Conservation (phyloP, 768 basidiomycete genomes). For the Sarcodon sp. region DNA sequence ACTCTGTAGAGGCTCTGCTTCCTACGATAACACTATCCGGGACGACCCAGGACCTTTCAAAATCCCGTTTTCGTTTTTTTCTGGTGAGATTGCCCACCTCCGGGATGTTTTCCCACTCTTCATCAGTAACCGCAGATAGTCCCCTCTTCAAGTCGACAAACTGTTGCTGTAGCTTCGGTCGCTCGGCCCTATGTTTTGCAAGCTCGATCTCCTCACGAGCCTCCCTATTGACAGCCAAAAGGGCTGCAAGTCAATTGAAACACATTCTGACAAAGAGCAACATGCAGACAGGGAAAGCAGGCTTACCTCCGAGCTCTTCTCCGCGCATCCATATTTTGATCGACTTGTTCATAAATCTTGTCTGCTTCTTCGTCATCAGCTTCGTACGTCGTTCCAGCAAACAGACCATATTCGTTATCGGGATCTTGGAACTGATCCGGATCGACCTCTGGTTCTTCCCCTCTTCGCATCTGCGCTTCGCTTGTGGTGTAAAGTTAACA, state of each 20-base stretch:
- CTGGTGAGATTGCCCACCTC: slow-evolving; percentile 94
- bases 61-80: slow-evolving; percentile 74
- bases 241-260: slow-evolving; percentile 15
- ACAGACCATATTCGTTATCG: slow-evolving; percentile 93
- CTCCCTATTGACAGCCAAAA: slow-evolving; percentile 35
- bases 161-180: slow-evolving; percentile 92
- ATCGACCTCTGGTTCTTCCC: slow-evolving; percentile 81
- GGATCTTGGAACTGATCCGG: slow-evolving; percentile 94
- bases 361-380: slow-evolving; percentile 98
- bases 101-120: slow-evolving; percentile 90
- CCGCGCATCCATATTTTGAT: slow-evolving; percentile 81
- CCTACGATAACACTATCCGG: slow-evolving; percentile 91
- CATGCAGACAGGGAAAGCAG: slow-evolving; percentile 11
- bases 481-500: slow-evolving; percentile 22
- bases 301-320: slow-evolving; percentile 66
- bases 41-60: slow-evolving; percentile 74
- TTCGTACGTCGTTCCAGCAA: slow-evolving; percentile 93
- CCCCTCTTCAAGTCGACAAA: slow-evolving; percentile 94
- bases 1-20: slow-evolving; percentile 60
- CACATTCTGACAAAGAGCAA: slow-evolving; percentile 13
- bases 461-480: slow-evolving; percentile 75
- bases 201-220: slow-evolving; percentile 63
- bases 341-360: slow-evolving; percentile 87
- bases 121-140: slow-evolving; percentile 72
- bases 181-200: slow-evolving; percentile 68